Percentiles rank a stretch among this genome's conserved stretches.
phyloP scores from a whole-genome alignment of 106 monocot genomes.

The Allium fistulosum region DNA sequence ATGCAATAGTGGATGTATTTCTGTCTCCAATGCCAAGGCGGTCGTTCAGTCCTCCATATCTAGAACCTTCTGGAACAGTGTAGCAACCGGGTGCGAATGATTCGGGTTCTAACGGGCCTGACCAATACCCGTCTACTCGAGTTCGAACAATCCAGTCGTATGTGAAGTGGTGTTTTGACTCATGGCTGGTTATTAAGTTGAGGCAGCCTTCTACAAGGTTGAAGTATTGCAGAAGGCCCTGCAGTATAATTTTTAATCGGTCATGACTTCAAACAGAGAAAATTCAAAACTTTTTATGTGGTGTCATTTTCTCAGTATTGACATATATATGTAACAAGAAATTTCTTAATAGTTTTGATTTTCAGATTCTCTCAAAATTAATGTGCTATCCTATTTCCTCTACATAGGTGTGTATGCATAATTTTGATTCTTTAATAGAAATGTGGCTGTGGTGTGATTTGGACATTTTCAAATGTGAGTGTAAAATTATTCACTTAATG shows the following conservation, averaged over 20 bases:
- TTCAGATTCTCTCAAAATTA: too few species aligned
- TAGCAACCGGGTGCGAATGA: slow-evolving; percentile 30
- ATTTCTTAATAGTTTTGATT: too few species aligned
- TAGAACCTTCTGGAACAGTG: slow-evolving; percentile 58
- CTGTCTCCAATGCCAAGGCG: slow-evolving; percentile 67
- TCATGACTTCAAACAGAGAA: too few species aligned
- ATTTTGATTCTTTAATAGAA: too few species aligned
- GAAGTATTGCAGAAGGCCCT: slow-evolving; percentile 83
- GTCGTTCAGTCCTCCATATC: slow-evolving; percentile 74
- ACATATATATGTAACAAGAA: too few species aligned
- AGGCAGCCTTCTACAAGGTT: slow-evolving; percentile 78
- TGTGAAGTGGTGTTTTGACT: slow-evolving; percentile 37
- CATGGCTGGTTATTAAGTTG: slow-evolving; percentile 33
- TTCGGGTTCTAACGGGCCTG: slow-evolving; percentile 22
- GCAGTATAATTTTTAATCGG: not conserved
- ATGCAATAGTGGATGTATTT: slow-evolving; percentile 25
- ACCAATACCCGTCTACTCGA: slow-evolving; percentile 81
- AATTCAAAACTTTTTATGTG: too few species aligned
- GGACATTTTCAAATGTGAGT: too few species aligned
- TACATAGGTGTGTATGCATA: too few species aligned
- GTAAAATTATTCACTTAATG: too few species aligned
- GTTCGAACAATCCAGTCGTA: slow-evolving; percentile 76
- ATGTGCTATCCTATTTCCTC: too few species aligned
- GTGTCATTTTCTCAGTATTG: too few species aligned
- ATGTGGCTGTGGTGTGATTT: too few species aligned